Base-by-base conservation (phyloP, 148 eudicot genomes). In the Diospyros kaki region DNA sequence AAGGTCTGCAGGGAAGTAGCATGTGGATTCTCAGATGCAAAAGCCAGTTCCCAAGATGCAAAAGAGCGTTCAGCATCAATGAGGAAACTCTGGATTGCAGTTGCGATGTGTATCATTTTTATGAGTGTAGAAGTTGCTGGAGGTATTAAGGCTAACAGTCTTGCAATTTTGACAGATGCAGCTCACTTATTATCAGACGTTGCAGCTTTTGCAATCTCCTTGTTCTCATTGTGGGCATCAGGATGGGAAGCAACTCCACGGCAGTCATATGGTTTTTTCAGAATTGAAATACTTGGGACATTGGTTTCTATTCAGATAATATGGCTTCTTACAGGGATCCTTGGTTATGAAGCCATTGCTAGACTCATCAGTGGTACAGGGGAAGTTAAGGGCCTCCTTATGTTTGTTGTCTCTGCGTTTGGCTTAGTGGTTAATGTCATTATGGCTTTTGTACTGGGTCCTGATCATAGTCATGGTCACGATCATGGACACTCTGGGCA, bases 241-340 rank as follows among this genome's bases (percentile, higher is more conserved):
- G 97, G 98, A 38, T 94, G 98, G 98, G 98, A 92, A 86, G 91
- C 98, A 50, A 94, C 85, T 39, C 97, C 98, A 6, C 91, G 86
- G 2, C 98, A 90, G 75, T 89, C 97, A 38, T 94, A 94, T 68
- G 98, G 98, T 0, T 94, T 94, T 79, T 90, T 84, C 58, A 82
- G 98, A 79, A 82, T 94, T 3, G 98, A 94, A 78, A 94, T 94
- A 6, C 84, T 94, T 6, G 98, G 98, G 39, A 87, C 98, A 15
- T 75, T 94, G 40, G 92, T 94, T 60, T 94, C 98, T 42, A 92
- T 94, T 62, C 98, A 94, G 75, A 76, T 90, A 72, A 94, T 94
- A 75, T 92, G 98, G 98, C 90, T 94, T 62, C 91, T 94, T 71
- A 86, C 97, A 13, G 97, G 98, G 51, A 92, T 89, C 66, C 83